A percentile compares a stretch with the other conserved stretches of the same genome.
Conservation (phyloP, 208 protist species). For the Leishmania arabica region DNA sequence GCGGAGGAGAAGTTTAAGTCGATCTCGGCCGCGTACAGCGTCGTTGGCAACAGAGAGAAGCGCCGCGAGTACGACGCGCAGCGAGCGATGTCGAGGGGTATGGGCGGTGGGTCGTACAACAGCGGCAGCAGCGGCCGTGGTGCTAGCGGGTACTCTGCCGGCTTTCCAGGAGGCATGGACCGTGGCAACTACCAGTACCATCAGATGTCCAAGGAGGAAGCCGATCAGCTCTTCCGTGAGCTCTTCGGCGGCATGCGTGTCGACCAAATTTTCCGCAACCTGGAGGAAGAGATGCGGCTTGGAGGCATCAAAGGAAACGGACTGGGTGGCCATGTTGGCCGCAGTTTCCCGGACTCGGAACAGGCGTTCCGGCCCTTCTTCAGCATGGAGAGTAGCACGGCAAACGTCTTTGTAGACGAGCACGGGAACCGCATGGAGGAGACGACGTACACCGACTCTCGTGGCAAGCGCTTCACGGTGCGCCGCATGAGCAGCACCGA, state of each 20-base stretch:
- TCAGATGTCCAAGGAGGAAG: slow-evolving; percentile 89
- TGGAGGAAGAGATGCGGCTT: slow-evolving; percentile 79
- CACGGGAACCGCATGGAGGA: slow-evolving; percentile 89
- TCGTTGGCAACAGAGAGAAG: slow-evolving; percentile 76
- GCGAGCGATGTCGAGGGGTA: slow-evolving; percentile 36
- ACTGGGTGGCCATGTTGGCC: slow-evolving; percentile 37
- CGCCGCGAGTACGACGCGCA: slow-evolving; percentile 80
- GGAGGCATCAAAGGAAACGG: slow-evolving; percentile 33
- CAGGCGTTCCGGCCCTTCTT: slow-evolving; percentile 77
- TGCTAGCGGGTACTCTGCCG: slow-evolving; percentile 3
- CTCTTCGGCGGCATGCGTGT: slow-evolving; percentile 87
- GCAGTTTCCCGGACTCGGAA: slow-evolving; percentile 37
- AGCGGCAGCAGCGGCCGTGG: slow-evolving; percentile 8
- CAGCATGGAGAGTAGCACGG: slow-evolving; percentile 39
- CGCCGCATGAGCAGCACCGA: slow-evolving; percentile 60
- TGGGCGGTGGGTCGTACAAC: slow-evolving; percentile 20
- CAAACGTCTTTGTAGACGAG: slow-evolving; percentile 61
- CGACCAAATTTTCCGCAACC: slow-evolving; percentile 84
- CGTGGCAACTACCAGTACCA: slow-evolving; percentile 49
- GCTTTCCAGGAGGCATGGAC: slow-evolving; percentile 20
- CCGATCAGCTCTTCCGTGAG: slow-evolving; percentile 81
- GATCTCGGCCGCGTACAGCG: slow-evolving; percentile 87
- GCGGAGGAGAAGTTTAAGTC: slow-evolving; percentile 90
- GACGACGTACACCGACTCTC: slow-evolving; percentile 63
- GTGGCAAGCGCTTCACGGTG: slow-evolving; percentile 74